A percentile compares a stretch with the other conserved stretches of the same genome.
Conservation (phyloP, 1,284 basidiomycete genomes). For the Pseudozyma hubeiensis region DNA sequence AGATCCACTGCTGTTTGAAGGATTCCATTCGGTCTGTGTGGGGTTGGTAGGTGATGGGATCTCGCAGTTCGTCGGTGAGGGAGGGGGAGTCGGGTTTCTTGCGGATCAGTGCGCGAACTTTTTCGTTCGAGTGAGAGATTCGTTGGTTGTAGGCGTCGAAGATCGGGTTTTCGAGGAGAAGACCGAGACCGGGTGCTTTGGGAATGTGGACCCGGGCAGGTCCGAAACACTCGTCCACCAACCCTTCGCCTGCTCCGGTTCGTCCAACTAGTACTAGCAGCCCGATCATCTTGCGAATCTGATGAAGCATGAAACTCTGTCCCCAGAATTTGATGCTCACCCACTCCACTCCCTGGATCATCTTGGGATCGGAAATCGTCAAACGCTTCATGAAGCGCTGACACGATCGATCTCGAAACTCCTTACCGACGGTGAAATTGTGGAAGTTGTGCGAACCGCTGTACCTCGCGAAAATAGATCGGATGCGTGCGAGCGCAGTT, state of each 20-base stretch:
- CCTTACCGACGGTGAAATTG: constrained; percentile 92
- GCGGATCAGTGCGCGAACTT: constrained; percentile 69
- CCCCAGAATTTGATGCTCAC: constrained; percentile 92
- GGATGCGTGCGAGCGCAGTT: constrained; percentile 48
- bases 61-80: constrained; percentile 43
- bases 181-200: constrained; percentile 94
- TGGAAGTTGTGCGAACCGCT: constrained; percentile 80
- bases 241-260: constrained; percentile 51
- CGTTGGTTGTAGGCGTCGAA: constrained; percentile 82
- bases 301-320: constrained; percentile 99
- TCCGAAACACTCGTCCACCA: constrained; percentile 71
- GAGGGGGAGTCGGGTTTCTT: constrained; percentile 14
- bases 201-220: constrained; percentile 87
- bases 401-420: constrained; percentile 83
- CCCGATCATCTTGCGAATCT: constrained; percentile 96
- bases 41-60: constrained; percentile 39
- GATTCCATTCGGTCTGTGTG: constrained; percentile 50
- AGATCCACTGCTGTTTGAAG: constrained; percentile 66
- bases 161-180: constrained; percentile 92
- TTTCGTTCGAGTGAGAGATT: constrained; percentile 68
- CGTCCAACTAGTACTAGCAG: constrained; percentile 76
- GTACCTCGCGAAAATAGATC: constrained; percentile 52
- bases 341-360: constrained; percentile 94
- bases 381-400: constrained; percentile 74
- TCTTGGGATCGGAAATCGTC: constrained; percentile 69